A percentile compares a stretch with the other conserved stretches of the same genome.
These are phyloP conservation scores for Penicillium sp. DNA, from an alignment of 2,329 filamentous ascomycete species.

Conservation along the genomic window DNA sequence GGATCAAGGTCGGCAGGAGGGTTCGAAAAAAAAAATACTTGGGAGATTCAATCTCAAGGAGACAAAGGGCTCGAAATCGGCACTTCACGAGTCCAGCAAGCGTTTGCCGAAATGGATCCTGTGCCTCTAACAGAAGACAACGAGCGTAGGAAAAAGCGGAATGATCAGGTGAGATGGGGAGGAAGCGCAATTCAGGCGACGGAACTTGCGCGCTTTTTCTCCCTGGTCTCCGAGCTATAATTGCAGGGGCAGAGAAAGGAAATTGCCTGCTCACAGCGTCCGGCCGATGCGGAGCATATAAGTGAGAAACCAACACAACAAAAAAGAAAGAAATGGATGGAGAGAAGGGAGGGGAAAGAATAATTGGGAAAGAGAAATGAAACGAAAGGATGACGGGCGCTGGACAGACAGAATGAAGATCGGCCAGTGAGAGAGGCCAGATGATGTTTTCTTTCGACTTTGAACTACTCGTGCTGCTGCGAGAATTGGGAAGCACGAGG, in stretches of 20 bases:
- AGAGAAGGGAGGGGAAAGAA: constrained; percentile 22
- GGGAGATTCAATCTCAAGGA: constrained; percentile 10
- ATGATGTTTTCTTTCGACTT: constrained; percentile 16
- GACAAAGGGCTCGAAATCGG: constrained; percentile 20
- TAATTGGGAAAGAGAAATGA: constrained; percentile 8
- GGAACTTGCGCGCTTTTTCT: constrained; percentile 12
- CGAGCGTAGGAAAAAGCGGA: constrained; percentile 24
- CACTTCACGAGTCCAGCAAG: constrained; percentile 38
- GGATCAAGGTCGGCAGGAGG: background rate
- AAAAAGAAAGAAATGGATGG: constrained; percentile 26
- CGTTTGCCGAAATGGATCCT: constrained; percentile 27
- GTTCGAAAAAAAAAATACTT: constrained; percentile 3
- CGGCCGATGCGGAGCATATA: constrained; percentile 41
- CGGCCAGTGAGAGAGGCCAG: constrained; percentile 24
- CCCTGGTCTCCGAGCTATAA: constrained; percentile 23
- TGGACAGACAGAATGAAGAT: constrained; percentile 28
- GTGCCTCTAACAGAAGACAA: constrained; percentile 30
- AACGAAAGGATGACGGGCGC: constrained; percentile 20
- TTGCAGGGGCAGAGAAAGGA: constrained; percentile 22
- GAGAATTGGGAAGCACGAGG: constrained; percentile 11
- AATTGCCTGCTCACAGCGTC: constrained; percentile 44
- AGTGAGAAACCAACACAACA: constrained; percentile 27
- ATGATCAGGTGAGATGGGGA: constrained; percentile 6
- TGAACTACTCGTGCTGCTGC: constrained; percentile 11
- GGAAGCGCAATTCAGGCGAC: background rate